A percentile compares a stretch with the other conserved stretches of the same genome.
These are phyloP conservation scores for Rosa multiflora DNA, from an alignment of 306 rosid species.

Conservation along the genomic window DNA sequence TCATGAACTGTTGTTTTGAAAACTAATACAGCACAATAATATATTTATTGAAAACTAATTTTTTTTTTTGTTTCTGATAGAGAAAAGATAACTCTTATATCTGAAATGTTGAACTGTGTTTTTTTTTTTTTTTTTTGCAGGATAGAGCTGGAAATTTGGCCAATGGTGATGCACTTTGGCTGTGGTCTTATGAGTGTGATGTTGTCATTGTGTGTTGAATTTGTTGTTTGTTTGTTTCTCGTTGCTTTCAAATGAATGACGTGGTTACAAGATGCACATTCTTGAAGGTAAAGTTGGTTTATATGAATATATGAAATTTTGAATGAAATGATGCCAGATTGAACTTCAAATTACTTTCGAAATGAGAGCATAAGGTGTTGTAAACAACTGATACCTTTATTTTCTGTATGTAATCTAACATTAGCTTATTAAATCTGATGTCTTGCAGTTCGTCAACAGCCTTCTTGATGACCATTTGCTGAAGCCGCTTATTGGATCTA, in stretches of 20 bases:
- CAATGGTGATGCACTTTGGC: no score
- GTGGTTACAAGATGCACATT: slow-evolving; percentile 67
- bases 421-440: slow-evolving; percentile 14
- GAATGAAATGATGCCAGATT: neutral
- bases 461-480: slow-evolving; percentile 36
- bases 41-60: no score
- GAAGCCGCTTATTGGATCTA: slow-evolving; percentile 19
- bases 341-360: neutral
- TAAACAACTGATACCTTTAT: no score
- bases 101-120: no score
- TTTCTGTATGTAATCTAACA: neutral
- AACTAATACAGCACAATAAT: no score
- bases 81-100: no score
- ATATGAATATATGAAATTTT: neutral
- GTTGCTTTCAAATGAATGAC: slow-evolving; percentile 59
- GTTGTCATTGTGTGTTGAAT: slow-evolving; percentile 7
- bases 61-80: no score
- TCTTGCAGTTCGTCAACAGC: slow-evolving; percentile 44
- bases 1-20: no score
- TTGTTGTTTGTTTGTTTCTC: slow-evolving; percentile 4
- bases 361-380: neutral
- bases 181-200: neutral
- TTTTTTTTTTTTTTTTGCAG: no score
- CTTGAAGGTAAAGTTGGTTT: slow-evolving; percentile 54
- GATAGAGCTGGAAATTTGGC: no score